These are phyloP conservation scores for Fonsecaea erecta DNA, from an alignment of 2,329 filamentous ascomycete genomes.

Conservation along the genomic window DNA sequence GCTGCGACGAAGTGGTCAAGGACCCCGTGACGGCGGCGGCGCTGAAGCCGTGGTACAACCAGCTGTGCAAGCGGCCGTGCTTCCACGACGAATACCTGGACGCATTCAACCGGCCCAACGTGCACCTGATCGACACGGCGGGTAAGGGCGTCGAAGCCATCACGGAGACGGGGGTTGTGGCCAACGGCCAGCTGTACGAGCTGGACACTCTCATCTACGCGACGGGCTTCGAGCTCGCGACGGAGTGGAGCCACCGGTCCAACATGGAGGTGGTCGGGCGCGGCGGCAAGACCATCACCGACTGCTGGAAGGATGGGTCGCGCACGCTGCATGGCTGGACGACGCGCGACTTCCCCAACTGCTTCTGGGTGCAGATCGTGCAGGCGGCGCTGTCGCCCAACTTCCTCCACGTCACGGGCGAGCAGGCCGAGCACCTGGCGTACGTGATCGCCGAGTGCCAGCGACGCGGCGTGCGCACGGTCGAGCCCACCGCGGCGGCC, in stretches of 20 bases:
- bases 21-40: slow-evolving; percentile 57
- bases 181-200: slow-evolving; percentile 54
- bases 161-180: slow-evolving; percentile 55
- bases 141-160: slow-evolving; percentile 57
- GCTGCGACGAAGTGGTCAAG: slow-evolving; percentile 58
- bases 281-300: slow-evolving; percentile 33
- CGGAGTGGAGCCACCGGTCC: slow-evolving; percentile 22
- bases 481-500: slow-evolving; percentile 30
- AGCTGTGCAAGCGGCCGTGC: slow-evolving; percentile 67
- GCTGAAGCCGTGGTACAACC: slow-evolving; percentile 65
- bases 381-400: slow-evolving; percentile 32
- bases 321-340: slow-evolving; percentile 32
- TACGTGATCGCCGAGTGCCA: slow-evolving; percentile 27
- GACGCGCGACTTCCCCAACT: slow-evolving; percentile 30
- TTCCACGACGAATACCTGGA: slow-evolving; percentile 66
- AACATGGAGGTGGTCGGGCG: slow-evolving; percentile 39
- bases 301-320: slow-evolving; percentile 38
- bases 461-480: slow-evolving; percentile 22
- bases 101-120: slow-evolving; percentile 63
- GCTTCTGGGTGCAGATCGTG: slow-evolving; percentile 30
- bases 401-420: slow-evolving; percentile 32
- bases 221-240: slow-evolving; percentile 49
- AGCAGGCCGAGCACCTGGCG: slow-evolving; percentile 29
- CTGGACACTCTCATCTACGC: slow-evolving; percentile 55
- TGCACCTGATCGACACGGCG: slow-evolving; percentile 64